A percentile compares a stretch with the other conserved stretches of the same genome.
phyloP scores from a whole-genome alignment of 2,329 filamentous ascomycete genomes.

The Cytospora paraplurivora region DNA sequence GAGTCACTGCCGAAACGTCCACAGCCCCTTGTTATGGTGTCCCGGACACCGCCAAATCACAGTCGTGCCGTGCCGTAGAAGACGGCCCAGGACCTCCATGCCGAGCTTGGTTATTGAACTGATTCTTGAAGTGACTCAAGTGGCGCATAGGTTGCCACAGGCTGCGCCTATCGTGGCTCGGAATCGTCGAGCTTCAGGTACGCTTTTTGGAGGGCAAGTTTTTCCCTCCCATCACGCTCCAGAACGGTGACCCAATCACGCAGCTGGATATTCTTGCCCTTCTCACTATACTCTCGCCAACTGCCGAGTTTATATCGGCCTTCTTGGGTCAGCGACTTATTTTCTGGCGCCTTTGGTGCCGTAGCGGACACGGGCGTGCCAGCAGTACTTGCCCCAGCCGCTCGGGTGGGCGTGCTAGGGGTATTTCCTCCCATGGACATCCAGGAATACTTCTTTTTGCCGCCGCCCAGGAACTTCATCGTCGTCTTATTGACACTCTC shows the following conservation, averaged over 20 bases:
- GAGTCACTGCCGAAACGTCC: background rate
- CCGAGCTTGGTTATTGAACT: background rate
- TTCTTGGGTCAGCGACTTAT: conserved; percentile 54
- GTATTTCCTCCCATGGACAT: conserved; percentile 65
- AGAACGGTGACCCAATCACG: conserved; percentile 80
- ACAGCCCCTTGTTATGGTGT: background rate
- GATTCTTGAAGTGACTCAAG: too few relatives aligned
- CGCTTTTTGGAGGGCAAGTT: conserved; percentile 61
- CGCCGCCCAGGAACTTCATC: conserved; percentile 63
- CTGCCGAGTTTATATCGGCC: conserved; percentile 68
- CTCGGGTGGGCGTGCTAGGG: conserved; percentile 39
- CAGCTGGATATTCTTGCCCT: conserved; percentile 78
- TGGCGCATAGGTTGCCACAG: background rate
- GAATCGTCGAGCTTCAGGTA: conserved; percentile 56
- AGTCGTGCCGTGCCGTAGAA: background rate
- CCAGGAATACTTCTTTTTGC: conserved; percentile 73
- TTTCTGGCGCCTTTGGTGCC: conserved; percentile 36
- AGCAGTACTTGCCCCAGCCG: conserved; percentile 33
- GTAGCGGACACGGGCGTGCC: conserved; percentile 21
- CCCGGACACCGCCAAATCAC: background rate
- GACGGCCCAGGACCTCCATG: background rate
- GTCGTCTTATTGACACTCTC: conserved; percentile 81
- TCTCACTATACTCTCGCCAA: conserved; percentile 76
- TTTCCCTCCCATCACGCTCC: conserved; percentile 74
- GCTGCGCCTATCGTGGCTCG: conserved; percentile 42